Evolutionary conservation across 805 yeast genomes (phyloP).

Genomic region (Blastobotrys americana): DNA sequence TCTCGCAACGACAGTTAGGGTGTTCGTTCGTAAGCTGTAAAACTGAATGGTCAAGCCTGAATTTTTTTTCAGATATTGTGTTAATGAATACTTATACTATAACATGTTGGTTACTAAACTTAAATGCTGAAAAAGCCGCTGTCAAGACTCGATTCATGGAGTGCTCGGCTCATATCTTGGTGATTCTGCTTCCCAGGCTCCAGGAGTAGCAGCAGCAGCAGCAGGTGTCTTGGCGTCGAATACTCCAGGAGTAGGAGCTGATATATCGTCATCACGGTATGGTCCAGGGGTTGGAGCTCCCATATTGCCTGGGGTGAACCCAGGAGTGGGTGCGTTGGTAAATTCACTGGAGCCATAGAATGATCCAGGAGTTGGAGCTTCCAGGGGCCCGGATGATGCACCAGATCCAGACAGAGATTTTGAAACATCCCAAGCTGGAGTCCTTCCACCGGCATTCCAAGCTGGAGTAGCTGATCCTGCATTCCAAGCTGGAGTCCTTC

Average conservation of each 20-base stretch:
- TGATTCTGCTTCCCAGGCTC: conserved; percentile 30
- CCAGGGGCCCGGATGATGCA: conserved; percentile 19
- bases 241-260: conserved; percentile 32
- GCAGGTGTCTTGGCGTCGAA: conserved; percentile 35
- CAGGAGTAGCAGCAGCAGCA: conserved; percentile 26
- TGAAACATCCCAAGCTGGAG: conserved; percentile 36
- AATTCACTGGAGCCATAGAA: conserved; percentile 26
- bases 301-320: conserved; percentile 32
- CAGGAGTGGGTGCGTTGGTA: conserved; percentile 32
- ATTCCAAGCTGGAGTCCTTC: conserved; percentile 31
- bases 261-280: conserved; percentile 16
- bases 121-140: too few species aligned
- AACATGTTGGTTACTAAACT: too few species aligned
- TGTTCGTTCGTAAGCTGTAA: too few species aligned
- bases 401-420: conserved; percentile 14
- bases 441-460: conserved; percentile 38
- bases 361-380: conserved; percentile 21
- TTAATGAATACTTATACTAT: too few species aligned
- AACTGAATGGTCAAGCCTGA: too few species aligned
- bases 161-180: conserved; percentile 26
- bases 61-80: too few species aligned
- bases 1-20: too few species aligned
- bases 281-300: conserved; percentile 39
- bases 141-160: too few species aligned
- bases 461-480: conserved; percentile 42